Evolutionary conservation across 441 rosid genomes (phyloP), one percentile per base, ranked within the genome.

Genomic region (Breynia disticha): DNA sequence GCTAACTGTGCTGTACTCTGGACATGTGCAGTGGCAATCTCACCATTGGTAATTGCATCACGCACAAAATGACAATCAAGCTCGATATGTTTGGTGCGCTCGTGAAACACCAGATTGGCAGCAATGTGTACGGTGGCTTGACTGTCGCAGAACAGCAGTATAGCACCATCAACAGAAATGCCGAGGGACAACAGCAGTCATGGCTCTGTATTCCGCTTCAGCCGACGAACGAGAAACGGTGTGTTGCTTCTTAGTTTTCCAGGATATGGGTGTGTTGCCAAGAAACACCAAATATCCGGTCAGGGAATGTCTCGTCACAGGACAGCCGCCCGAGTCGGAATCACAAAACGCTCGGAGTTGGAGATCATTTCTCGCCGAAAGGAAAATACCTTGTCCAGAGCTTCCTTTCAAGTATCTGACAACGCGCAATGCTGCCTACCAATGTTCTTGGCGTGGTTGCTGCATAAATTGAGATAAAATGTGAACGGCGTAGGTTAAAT

Each of bases 391-490:
- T 32, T 50, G 41, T 5, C 37, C 54, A 0, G 19, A 38, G 7
- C 15, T 12, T 0, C 54, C 35, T 21, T 50, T 50, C 16, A 24
- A 10, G 15, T 50, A 19, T 0, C 16, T 37, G 1, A 50, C 17
- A 5, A 50, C 41, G 3, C 19, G 54, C 14, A 50, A 16, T 2
- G 35, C 19, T 13, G 41, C 9, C 0, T 0, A 16, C 19, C 54
- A 21, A 14, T 50, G 54, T 13, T 21, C 43, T 39, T 39, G 11
- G 5, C 16, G 9, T 0, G 52, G 65, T 1, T 15, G 5, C 5
- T 54, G 52, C 65, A 66, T 60, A 20, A 66, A 60, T 16, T 64
- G 65, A 16, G 59, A 14, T 1, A 49, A 6, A 0, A 48, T 5
- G 20, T 66, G 60, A 14, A 66, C 46, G 11, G 5, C 10, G 42